A percentile compares a stretch with the other conserved stretches of the same genome.
phyloP scores from a whole-genome alignment of 78 protist species.

The Blattamonas nauphoetae region DNA sequence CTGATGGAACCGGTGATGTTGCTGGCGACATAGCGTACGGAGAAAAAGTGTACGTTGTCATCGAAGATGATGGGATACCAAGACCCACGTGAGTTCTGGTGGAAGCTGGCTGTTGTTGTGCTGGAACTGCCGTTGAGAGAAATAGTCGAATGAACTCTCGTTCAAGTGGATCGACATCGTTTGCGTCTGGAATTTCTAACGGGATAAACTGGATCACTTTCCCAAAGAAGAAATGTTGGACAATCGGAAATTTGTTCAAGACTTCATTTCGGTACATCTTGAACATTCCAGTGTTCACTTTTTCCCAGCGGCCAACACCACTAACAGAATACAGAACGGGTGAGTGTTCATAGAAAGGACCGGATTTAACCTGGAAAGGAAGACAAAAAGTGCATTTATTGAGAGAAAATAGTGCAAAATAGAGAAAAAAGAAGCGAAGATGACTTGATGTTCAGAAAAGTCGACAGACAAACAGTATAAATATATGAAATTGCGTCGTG shows the following conservation, averaged over 20 bases:
- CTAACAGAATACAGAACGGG: background rate
- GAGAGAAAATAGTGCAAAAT: background rate
- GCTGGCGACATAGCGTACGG: no score
- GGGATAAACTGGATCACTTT: background rate
- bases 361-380: background rate
- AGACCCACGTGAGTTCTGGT: no score
- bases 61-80: no score
- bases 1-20: no score
- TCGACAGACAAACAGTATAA: background rate
- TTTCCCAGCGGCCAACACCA: background rate
- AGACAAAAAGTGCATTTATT: background rate
- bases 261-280: constrained; percentile 27
- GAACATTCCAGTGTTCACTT: background rate
- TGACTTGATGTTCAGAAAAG: background rate
- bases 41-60: no score
- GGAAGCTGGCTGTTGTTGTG: no score
- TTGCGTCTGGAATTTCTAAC: no score
- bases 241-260: constrained; percentile 1
- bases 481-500: background rate
- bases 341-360: background rate
- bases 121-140: no score
- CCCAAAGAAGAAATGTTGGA: constrained; percentile 31
- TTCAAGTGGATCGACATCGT: no score
- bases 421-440: background rate
- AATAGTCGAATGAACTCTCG: no score